These are phyloP conservation scores for Mortierella sp. DNA, from an alignment of 371 early-diverging fungal genomes.

Conservation along the genomic window DNA sequence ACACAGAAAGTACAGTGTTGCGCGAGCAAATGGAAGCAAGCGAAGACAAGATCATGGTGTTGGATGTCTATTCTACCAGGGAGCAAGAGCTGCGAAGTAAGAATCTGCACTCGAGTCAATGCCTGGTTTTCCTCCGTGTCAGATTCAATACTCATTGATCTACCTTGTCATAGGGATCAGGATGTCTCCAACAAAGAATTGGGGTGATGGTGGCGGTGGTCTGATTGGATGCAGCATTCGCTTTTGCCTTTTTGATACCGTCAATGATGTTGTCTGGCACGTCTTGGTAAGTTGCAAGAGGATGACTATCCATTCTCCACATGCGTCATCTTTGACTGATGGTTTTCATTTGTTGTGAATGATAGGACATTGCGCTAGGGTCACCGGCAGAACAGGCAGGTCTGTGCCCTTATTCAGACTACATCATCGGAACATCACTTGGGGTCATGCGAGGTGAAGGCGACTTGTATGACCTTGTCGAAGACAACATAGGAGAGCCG, in stretches of 20 bases:
- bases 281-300: conserved; percentile 54
- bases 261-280: conserved; percentile 81
- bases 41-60: conserved; percentile 61
- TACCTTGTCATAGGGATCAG: conserved; percentile 56
- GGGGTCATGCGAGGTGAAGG: conserved; percentile 67
- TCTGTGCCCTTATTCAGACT: conserved; percentile 70
- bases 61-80: conserved; percentile 77
- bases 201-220: conserved; percentile 54
- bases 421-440: conserved; percentile 75
- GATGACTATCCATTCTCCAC: not conserved
- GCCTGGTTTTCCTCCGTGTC: not conserved
- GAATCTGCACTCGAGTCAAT: not conserved
- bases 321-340: not conserved
- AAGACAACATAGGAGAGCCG: conserved; percentile 68
- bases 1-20: conserved; percentile 61
- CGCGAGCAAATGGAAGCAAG: conserved; percentile 59
- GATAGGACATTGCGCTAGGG: conserved; percentile 33
- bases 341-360: not conserved
- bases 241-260: conserved; percentile 73
- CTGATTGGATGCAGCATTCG: conserved; percentile 74
- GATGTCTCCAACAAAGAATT: conserved; percentile 62
- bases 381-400: conserved; percentile 80
- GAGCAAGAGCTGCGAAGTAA: conserved; percentile 69
- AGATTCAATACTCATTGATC: not conserved
- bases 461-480: conserved; percentile 72